Base-by-base conservation (phyloP, 169 alveolate species). In the Plasmodium sp. region DNA sequence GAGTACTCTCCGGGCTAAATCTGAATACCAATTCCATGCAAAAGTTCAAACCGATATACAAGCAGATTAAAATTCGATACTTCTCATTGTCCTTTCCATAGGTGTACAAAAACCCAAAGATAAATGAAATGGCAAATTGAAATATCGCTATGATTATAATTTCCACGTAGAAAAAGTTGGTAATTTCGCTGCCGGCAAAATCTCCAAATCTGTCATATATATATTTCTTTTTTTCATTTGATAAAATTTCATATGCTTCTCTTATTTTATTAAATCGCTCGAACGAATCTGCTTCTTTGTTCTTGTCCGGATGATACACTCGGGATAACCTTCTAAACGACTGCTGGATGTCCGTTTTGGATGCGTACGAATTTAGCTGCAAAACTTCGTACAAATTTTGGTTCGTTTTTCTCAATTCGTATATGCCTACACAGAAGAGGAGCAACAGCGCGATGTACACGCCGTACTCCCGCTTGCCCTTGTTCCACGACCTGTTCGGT, bases 261-360 rank as follows among this genome's bases (percentile, higher is more conserved):
- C 98, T 98, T 22, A 98, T 97, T 88, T 97, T 97, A 94, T 96
- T 98, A 96, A 97, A 98, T 51, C 95, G 95, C 6, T 97, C 98
- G 58, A 96, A 97, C 77, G 97, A 97, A 75, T 97, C 98, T 39
- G 94, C 93, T 58, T 96, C 96, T 93, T 96, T 97, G 94, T 92
- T 96, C 14, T 96, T 93, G 92, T 98, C 99, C 9, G 99, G 99
- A 93, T 98, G 99, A 80, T 96, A 97, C 95, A 97, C 97, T 82
- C 96, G 84, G 67, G 98, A 95, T 43, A 96, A 56, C 48, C 88
- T 88, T 36, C 95, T 27, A 74, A 81, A 91, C 12, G 95, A 33
- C 39, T 91, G 95, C 74, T 82, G 92, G 71, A 91, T 91, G 22
- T 91, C 90, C n/a, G 84, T 33, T 75, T 27, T 91, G 0, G 82